Conservation (phyloP, 305 asterid genomes). For the Fraxinus xanthoxyloides region DNA sequence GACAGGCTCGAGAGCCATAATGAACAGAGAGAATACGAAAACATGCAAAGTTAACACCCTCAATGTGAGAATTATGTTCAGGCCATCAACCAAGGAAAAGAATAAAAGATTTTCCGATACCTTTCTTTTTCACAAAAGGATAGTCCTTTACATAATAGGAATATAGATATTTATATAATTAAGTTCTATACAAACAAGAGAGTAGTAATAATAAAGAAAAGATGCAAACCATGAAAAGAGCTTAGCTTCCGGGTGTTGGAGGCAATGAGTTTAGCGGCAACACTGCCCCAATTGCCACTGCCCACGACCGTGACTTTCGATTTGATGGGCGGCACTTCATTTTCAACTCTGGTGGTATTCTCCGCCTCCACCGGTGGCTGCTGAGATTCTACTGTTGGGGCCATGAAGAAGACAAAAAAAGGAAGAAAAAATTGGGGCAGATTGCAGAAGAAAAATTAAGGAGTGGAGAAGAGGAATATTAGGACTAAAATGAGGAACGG, state of each 20-base stretch:
- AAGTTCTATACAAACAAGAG: too few species aligned
- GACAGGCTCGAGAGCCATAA: background rate
- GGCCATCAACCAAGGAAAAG: background rate
- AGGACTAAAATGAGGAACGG: conserved; percentile 19
- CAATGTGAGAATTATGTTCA: background rate
- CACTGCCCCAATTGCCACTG: conserved; percentile 95
- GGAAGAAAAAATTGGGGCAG: background rate
- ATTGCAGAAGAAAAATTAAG: background rate
- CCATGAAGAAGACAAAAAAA: conserved; percentile 29
- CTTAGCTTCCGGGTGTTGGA: conserved; percentile 57
- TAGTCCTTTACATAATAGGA: too few species aligned
- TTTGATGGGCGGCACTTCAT: conserved; percentile 24
- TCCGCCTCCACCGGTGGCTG: background rate
- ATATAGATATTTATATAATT: too few species aligned
- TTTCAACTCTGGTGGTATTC: conserved; percentile 13
- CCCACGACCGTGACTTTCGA: conserved; percentile 80
- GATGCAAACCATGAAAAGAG: conserved; percentile 60
- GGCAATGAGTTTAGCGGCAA: conserved; percentile 84
- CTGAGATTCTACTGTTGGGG: conserved; percentile 40
- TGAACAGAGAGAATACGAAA: background rate
- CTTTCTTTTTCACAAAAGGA: background rate
- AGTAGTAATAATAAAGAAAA: background rate
- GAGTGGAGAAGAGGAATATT: conserved; percentile 32
- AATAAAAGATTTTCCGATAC: background rate
- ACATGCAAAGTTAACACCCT: background rate